These are phyloP conservation scores for Suillus plorans DNA, from an alignment of 768 basidiomycete genomes.

Conservation along the genomic window DNA sequence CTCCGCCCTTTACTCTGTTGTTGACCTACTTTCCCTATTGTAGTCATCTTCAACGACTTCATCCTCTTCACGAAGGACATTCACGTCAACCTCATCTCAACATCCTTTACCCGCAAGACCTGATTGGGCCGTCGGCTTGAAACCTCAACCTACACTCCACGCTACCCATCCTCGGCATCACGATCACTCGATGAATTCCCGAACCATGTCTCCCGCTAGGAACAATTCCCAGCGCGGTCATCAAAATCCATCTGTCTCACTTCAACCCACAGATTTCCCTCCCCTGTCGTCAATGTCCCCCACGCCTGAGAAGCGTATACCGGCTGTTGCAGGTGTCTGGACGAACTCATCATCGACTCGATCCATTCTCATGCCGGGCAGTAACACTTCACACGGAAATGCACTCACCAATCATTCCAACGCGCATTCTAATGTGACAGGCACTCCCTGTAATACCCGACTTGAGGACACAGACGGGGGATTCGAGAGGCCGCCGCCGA, in stretches of 20 bases:
- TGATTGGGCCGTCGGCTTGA: constrained; percentile 87
- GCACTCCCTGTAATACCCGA: constrained; percentile 17
- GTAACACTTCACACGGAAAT: constrained; percentile 31
- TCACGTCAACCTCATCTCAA: constrained; percentile 72
- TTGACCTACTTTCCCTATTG: constrained; percentile 16
- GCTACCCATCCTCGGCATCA: constrained; percentile 50
- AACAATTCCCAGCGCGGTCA: constrained; percentile 35
- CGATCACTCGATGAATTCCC: constrained; percentile 42
- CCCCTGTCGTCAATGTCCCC: constrained; percentile 52
- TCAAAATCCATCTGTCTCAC: constrained; percentile 37
- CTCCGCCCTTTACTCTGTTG: constrained; percentile 3
- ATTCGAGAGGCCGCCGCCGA: constrained; percentile 50
- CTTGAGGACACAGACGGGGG: constrained; percentile 46
- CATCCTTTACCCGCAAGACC: constrained; percentile 80
- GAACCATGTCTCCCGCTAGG: constrained; percentile 40
- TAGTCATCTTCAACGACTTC: constrained; percentile 78
- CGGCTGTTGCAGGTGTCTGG: constrained; percentile 68
- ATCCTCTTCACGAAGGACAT: constrained; percentile 76
- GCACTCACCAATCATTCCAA: constrained; percentile 40
- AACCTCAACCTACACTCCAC: constrained; percentile 70
- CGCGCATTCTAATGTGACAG: constrained; percentile 14
- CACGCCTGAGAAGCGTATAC: constrained; percentile 50
- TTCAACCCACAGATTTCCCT: constrained; percentile 69
- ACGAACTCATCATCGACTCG: constrained; percentile 53
- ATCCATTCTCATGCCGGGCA: constrained; percentile 48